phyloP scores from a whole-genome alignment of 495 filamentous ascomycete genomes.

The Poronia punctata region DNA sequence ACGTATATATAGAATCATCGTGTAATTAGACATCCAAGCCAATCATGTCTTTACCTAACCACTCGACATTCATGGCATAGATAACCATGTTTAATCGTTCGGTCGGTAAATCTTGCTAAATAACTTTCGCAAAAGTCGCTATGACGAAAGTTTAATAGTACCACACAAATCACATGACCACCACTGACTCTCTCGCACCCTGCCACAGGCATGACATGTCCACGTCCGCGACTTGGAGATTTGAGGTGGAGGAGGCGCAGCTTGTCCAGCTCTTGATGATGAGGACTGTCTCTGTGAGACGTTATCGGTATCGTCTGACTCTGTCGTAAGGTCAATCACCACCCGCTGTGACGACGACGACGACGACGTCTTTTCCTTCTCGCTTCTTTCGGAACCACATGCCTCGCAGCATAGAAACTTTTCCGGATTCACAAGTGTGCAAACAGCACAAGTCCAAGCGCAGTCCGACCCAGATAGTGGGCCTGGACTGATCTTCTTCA shows the following conservation, averaged over 20 bases:
- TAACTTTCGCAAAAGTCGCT: constrained; percentile 28
- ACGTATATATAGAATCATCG: no score
- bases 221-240: constrained; percentile 50
- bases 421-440: constrained; percentile 76
- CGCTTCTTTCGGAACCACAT: constrained; percentile 60
- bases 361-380: no score
- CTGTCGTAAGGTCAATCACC: constrained; percentile 29
- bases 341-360: constrained; percentile 11
- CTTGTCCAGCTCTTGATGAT: neutral
- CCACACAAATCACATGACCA: constrained; percentile 72
- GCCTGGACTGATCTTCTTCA: constrained; percentile 59
- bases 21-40: no score
- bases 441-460: constrained; percentile 69
- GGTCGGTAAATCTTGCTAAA: neutral
- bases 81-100: no score
- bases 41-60: no score
- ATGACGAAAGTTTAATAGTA: constrained; percentile 51
- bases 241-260: constrained; percentile 15
- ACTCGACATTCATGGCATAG: no score
- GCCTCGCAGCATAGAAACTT: constrained; percentile 69
- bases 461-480: neutral
- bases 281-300: constrained; percentile 8
- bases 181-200: constrained; percentile 63
- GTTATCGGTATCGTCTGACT: constrained; percentile 11
- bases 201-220: constrained; percentile 61